Evolutionary conservation across 2,329 filamentous ascomycete genomes (phyloP).

Genomic region (Aureobasidium sp.): DNA sequence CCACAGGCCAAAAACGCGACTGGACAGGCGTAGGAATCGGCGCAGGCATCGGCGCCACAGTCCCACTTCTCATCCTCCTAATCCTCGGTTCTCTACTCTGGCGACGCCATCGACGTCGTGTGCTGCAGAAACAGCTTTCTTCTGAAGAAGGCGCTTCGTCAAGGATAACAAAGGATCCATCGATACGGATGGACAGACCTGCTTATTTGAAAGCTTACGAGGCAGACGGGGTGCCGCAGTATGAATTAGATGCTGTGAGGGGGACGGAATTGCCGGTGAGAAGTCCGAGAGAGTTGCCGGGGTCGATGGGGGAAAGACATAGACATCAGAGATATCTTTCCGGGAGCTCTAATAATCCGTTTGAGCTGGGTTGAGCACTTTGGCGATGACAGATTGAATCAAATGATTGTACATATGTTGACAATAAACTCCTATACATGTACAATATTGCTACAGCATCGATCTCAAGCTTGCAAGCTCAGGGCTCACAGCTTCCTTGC

Average conservation of each 20-base stretch:
- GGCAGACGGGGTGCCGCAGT: background rate
- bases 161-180: background rate
- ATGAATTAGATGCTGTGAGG: background rate
- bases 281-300: background rate
- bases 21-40: background rate
- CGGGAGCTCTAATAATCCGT: background rate
- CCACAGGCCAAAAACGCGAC: background rate
- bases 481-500: slow-evolving; percentile 63
- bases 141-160: background rate
- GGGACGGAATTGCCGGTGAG: background rate
- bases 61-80: background rate
- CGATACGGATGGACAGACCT: background rate
- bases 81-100: background rate
- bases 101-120: background rate
- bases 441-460: background rate
- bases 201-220: background rate
- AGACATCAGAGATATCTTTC: background rate
- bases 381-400: background rate
- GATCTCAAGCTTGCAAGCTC: slow-evolving; percentile 42
- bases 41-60: background rate
- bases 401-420: background rate
- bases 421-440: background rate
- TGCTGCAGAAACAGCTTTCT: background rate
- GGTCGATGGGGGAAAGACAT: background rate
- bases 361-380: background rate